Percentiles rank a stretch among this genome's conserved stretches.
Evolutionary conservation across 1,139 yeast species (phyloP).

Genomic region (Protomyces pachydermus): DNA sequence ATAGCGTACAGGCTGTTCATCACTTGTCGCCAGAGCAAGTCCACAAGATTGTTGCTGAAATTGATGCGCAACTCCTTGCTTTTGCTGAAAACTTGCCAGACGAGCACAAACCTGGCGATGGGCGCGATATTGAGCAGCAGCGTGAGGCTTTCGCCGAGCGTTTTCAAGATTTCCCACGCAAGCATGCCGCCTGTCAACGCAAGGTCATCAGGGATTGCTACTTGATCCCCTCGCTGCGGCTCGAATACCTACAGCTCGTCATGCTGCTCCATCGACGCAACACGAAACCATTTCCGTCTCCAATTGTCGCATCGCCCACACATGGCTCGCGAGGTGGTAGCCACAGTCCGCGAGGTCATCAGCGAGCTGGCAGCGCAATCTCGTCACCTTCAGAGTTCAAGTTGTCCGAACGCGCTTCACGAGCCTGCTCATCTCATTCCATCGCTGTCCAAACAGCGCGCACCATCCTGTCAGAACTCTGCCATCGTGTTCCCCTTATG

Average conservation of each 20-base stretch:
- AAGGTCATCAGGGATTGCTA: not conserved
- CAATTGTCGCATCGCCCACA: not conserved
- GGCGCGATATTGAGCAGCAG: not conserved
- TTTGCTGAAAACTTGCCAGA: constrained; percentile 26
- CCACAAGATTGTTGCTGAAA: constrained; percentile 29
- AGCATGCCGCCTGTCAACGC: too few relatives aligned
- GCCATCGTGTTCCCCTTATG: constrained; percentile 2
- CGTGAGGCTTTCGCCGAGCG: not conserved
- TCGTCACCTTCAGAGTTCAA: not conserved
- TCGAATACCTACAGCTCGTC: constrained; percentile 8
- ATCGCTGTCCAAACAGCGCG: constrained; percentile 18
- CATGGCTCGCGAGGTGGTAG: not conserved
- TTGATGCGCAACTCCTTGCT: constrained; percentile 28
- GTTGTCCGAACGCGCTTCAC: not conserved
- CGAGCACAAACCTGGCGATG: not conserved
- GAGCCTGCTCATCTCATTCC: constrained; percentile 4
- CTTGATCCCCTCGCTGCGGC: not conserved
- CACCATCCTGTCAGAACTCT: not conserved
- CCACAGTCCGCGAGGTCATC: not conserved
- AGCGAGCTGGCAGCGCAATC: not conserved
- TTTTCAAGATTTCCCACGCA: not conserved
- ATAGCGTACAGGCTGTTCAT: constrained; percentile 36
- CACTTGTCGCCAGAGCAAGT: constrained; percentile 26
- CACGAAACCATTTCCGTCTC: not conserved
- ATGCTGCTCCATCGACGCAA: constrained; percentile 12